Conservation (phyloP, 306 rosid species). For the Ziziphus jujuba region DNA sequence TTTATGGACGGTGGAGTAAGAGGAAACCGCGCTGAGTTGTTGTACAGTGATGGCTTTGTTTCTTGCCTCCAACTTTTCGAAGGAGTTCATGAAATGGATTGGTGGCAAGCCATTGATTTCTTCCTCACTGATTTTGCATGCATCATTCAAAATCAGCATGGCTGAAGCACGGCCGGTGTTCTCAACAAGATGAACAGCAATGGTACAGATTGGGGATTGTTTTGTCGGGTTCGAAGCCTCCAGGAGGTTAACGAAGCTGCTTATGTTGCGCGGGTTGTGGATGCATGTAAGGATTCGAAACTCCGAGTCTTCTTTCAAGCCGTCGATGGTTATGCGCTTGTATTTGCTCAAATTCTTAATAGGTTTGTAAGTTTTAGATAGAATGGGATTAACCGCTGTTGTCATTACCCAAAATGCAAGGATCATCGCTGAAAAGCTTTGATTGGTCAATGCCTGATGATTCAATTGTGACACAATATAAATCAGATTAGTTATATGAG, state of each 20-base stretch:
- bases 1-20: conserved; percentile 26
- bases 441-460: conserved; percentile 15
- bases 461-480: neutral
- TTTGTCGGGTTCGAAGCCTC: conserved; percentile 36
- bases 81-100: neutral
- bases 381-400: conserved; percentile 17
- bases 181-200: conserved; percentile 38
- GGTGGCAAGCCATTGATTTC: neutral
- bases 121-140: conserved; percentile 15
- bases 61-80: neutral
- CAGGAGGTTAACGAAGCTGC: conserved; percentile 36
- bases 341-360: neutral
- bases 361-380: conserved; percentile 5
- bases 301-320: conserved; percentile 13
- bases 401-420: conserved; percentile 20
- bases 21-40: conserved; percentile 20
- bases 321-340: conserved; percentile 1
- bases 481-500: neutral
- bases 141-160: conserved; percentile 43
- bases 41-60: neutral
- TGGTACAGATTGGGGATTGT: conserved; percentile 28
- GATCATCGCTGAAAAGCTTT: conserved; percentile 14
- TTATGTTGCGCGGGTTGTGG: conserved; percentile 27
- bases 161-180: conserved; percentile 34
- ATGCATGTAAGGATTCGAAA: conserved; percentile 30